These are phyloP conservation scores for Protomyces lactucae-debilis DNA, from an alignment of 1,139 yeast genomes.

Conservation along the genomic window DNA sequence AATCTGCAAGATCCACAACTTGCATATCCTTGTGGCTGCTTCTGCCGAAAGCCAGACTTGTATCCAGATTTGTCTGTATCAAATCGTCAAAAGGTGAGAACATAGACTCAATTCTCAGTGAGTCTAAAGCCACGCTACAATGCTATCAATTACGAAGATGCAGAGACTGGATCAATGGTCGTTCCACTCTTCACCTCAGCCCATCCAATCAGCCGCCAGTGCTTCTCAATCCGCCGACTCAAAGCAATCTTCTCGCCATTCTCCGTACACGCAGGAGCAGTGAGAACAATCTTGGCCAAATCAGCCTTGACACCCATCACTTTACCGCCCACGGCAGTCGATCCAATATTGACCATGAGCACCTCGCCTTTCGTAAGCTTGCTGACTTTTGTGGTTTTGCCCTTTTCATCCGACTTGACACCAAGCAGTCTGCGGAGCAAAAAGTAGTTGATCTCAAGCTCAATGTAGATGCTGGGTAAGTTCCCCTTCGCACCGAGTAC, in stretches of 20 bases:
- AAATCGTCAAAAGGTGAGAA: not conserved
- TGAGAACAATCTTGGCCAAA: conserved; percentile 95
- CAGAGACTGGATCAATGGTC: conserved; percentile 7
- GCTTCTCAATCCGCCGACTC: conserved; percentile 98
- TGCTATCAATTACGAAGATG: not conserved
- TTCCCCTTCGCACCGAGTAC: conserved; percentile 97
- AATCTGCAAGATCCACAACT: too few species aligned
- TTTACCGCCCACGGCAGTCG: conserved; percentile 98
- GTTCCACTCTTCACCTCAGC: conserved; percentile 59
- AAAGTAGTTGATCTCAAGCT: conserved; percentile 95
- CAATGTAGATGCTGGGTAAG: conserved; percentile 92
- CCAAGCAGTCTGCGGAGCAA: conserved; percentile 93
- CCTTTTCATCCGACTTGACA: conserved; percentile 96
- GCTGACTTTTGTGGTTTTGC: conserved; percentile 93
- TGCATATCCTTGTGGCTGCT: too few species aligned
- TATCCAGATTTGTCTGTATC: too few species aligned
- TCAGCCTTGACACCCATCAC: conserved; percentile 98
- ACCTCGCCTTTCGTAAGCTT: conserved; percentile 93
- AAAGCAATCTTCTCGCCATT: conserved; percentile 96
- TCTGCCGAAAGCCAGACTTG: too few species aligned
- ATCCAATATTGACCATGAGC: conserved; percentile 97
- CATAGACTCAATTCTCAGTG: not conserved
- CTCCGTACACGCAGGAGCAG: conserved; percentile 98
- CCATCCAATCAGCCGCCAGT: conserved; percentile 99
- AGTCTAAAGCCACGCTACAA: not conserved